A percentile compares a stretch with the other conserved stretches of the same genome.
Evolutionary conservation across 768 basidiomycete genomes (phyloP).

Genomic region (Gelatoporia subvermispora): DNA sequence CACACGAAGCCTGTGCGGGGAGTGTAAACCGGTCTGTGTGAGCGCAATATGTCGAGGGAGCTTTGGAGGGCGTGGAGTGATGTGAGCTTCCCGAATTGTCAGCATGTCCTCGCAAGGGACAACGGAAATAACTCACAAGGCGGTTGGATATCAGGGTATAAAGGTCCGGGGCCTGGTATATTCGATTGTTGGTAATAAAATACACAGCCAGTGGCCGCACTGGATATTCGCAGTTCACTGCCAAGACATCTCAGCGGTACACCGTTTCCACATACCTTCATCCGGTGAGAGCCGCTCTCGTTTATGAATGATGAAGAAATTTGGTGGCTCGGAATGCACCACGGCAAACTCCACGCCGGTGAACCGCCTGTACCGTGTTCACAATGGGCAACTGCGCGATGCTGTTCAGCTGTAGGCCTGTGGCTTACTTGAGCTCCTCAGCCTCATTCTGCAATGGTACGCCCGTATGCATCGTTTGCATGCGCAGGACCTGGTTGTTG

Average conservation of each 20-base stretch:
- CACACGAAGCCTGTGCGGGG: slow-evolving; percentile 81
- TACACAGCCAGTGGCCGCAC: slow-evolving; percentile 78
- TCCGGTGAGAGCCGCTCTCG: slow-evolving; percentile 79
- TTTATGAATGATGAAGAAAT: slow-evolving; percentile 87
- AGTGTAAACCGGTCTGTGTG: slow-evolving; percentile 75
- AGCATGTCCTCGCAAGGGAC: neutral
- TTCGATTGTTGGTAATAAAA: slow-evolving; percentile 84
- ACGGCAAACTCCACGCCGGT: slow-evolving; percentile 85
- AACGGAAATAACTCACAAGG: slow-evolving; percentile 44
- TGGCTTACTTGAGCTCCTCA: slow-evolving; percentile 74
- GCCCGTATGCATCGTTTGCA: slow-evolving; percentile 91
- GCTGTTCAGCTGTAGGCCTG: slow-evolving; percentile 2
- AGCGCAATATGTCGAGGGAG: slow-evolving; percentile 69
- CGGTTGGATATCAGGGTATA: slow-evolving; percentile 83
- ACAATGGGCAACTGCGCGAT: neutral
- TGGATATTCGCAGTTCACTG: slow-evolving; percentile 24
- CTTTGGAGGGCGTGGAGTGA: slow-evolving; percentile 68
- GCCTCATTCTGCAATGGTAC: slow-evolving; percentile 72
- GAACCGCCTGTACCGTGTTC: slow-evolving; percentile 57
- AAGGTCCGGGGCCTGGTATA: slow-evolving; percentile 83
- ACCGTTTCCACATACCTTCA: slow-evolving; percentile 51
- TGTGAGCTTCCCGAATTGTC: slow-evolving; percentile 44
- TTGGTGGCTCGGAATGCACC: slow-evolving; percentile 73
- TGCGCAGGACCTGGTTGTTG: slow-evolving; percentile 87
- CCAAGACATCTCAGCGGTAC: neutral